Evolutionary conservation across 2,329 filamentous ascomycete genomes (phyloP), one percentile per base, ranked within the genome.

Genomic region (Tolypocladium ovalisporum): DNA sequence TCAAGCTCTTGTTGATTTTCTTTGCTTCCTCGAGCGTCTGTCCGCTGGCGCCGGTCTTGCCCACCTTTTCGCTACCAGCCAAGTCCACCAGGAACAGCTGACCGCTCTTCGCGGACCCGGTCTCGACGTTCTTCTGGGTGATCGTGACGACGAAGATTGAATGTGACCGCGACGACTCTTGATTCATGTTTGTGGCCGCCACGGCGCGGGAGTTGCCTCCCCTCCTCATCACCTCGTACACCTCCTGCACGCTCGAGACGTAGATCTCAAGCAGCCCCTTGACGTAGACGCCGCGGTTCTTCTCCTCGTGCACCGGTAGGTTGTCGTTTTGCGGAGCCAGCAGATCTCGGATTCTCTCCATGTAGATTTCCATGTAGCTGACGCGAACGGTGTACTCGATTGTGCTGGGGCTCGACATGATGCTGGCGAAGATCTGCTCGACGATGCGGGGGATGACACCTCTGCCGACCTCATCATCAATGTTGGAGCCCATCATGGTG

Each of bases 1-100:
- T 97, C 78, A 99, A 82, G 80, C 91, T 97, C 82, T 97, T 97
- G 82, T 99, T 99, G 82, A 99, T 99, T 81, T 99, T 99, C 81
- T 97, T 97, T 60, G 94, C 94, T 73, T 99, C 94, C 73, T 97
- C 94, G 49, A 99, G 80, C 5, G 93, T 97, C 75, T 97, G 94
- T 58, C 94, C 94, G 71, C 90, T 97, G 61, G 94, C 94, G 65
- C 94, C 94, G 35, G 94, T 99, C 82, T 99, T 97, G 70, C 94
- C 93, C 55, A 97, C 91, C 78, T 97, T 97, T 76, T 99, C 94
- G 68, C 90, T 96, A 79, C 94, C 94, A 56, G 94, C 94, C 79
- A 99, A 79, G 86, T 99, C 94, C 62, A 99, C 94, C 71, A 99
- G 79, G 81, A 97, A 97, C 27, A 99, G 84, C 74, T 96, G 91